Percentiles rank a stretch among this genome's conserved stretches.
Conservation (phyloP, 2,329 filamentous ascomycete species). For the Curvularia hawaiiensis region DNA sequence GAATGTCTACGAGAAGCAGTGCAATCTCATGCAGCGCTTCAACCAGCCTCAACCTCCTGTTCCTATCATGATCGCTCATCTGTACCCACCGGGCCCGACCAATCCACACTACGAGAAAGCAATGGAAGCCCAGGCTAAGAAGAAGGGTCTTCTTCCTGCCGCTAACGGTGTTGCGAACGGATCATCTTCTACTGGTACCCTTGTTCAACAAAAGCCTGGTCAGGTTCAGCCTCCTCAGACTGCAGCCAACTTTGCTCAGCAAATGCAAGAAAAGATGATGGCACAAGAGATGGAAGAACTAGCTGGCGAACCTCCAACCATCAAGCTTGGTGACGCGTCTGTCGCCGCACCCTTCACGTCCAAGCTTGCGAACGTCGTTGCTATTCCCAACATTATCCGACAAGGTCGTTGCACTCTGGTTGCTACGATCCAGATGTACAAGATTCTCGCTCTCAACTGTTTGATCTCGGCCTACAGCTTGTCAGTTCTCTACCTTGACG, state of each 20-base stretch:
- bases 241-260: conserved; percentile 71
- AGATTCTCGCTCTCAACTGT: conserved; percentile 97
- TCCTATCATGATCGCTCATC: conserved; percentile 87
- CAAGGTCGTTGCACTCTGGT: conserved; percentile 97
- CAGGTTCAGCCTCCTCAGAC: conserved; percentile 63
- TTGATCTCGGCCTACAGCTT: conserved; percentile 97
- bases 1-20: conserved; percentile 97
- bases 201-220: conserved; percentile 48
- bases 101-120: conserved; percentile 97
- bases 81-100: conserved; percentile 86
- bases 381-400: conserved; percentile 96
- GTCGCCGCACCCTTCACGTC: conserved; percentile 97
- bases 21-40: conserved; percentile 89
- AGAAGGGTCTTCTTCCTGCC: conserved; percentile 69
- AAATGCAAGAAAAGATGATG: conserved; percentile 80
- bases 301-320: conserved; percentile 87
- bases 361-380: conserved; percentile 95
- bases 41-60: conserved; percentile 93
- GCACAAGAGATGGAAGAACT: conserved; percentile 75
- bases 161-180: conserved; percentile 49
- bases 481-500: conserved; percentile 93
- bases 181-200: conserved; percentile 25
- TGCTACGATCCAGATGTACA: conserved; percentile 99
- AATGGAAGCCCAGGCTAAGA: conserved; percentile 81
- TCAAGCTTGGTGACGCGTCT: conserved; percentile 96